Evolutionary conservation across 768 basidiomycete species (phyloP), one percentile per base, ranked within the genome.

Genomic region (Mycena pura): DNA sequence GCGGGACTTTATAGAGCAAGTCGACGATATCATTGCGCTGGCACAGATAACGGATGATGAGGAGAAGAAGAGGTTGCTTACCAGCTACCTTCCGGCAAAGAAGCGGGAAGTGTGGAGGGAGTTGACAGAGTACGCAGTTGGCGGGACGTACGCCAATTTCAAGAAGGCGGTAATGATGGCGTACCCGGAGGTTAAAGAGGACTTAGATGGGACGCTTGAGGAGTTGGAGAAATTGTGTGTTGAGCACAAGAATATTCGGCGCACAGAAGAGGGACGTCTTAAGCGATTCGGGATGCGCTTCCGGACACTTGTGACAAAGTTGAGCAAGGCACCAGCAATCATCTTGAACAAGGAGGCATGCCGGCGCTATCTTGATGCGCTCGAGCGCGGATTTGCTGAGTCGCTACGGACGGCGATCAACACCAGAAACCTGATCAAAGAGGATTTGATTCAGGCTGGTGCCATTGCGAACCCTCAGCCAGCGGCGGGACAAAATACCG

Each of bases 281-380:
- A 60, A 9, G 15, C 24, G 51, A 1, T 60, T 60, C 31, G 59
- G 59, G 14, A 52, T 60, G 41, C n/a, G 29, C 1, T 54, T 46
- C 45, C 17, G 40, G 0, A 36, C 44, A 0, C 24, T 60, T 36
- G 51, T 60, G 19, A 45, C n/a, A 21, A 60, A 60, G n/a, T 25
- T 60, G 2, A 60, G n/a, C 13, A 34, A 38, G 27, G 50, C 41
- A 13, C 58, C 58, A 2, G 41, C 58, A 0, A 49, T 59, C 5
- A 50, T 59, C 21, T 45, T 50, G 29, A 58, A 58, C n/a, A 58
- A 58, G n/a, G 57, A 59, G n/a, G 57, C 57, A 2, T 51, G 49
- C 21, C 34, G 43, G 1, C 59, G 59, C 14, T 60, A 60, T 34
- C 50, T 60, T 3, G 51, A 39, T 29, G 28, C 36, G 36, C 51